Conservation (phyloP, 352 stramenopile genomes). For the Peronospora destructor region DNA sequence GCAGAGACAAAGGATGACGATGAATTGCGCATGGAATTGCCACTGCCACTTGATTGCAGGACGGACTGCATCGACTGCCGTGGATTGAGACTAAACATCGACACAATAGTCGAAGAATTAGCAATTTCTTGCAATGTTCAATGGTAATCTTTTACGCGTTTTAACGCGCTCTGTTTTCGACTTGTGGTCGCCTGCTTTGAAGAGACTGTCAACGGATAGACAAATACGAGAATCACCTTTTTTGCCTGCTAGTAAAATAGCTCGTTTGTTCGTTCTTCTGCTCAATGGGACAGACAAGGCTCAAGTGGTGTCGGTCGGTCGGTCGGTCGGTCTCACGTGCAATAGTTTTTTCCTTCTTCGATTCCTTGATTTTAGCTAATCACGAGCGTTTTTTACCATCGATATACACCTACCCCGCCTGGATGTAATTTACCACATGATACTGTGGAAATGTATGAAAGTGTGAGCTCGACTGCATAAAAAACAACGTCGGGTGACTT, state of each 20-base stretch:
- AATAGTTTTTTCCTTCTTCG: not conserved
- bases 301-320: not conserved
- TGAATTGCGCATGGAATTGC: constrained; percentile 19
- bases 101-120: not conserved
- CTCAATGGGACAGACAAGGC: not conserved
- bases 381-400: constrained; percentile 2
- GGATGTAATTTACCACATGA: not conserved
- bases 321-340: not conserved
- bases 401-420: too few relatives aligned
- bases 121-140: not conserved
- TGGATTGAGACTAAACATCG: constrained; percentile 36
- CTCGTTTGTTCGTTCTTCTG: not conserved
- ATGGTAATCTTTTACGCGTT: too few relatives aligned
- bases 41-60: constrained; percentile 22
- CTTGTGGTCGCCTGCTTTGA: not conserved
- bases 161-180: not conserved
- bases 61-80: constrained; percentile 38
- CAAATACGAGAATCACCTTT: not conserved
- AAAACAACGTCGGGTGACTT: not conserved
- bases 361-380: constrained; percentile 15
- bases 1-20: constrained; percentile 32
- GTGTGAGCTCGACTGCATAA: too few relatives aligned
- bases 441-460: not conserved
- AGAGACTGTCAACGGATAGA: not conserved
- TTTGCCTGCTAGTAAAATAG: not conserved